Percentiles rank a stretch among this genome's conserved stretches.
phyloP scores from a whole-genome alignment of 1,284 basidiomycete species.

The Coriolopsis trogii region DNA sequence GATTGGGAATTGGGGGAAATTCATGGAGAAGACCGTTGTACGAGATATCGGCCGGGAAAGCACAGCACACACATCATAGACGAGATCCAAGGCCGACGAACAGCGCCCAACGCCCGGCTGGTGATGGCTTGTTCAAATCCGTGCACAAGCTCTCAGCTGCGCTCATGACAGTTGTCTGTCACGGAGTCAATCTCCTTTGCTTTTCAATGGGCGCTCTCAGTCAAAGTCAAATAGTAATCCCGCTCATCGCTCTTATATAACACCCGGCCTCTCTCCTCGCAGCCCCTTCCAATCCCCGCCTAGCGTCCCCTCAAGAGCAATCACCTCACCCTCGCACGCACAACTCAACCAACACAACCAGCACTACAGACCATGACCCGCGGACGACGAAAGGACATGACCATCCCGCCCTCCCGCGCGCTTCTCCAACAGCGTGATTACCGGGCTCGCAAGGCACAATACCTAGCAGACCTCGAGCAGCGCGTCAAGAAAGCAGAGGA shows the following conservation, averaged over 20 bases:
- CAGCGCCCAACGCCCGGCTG: slow-evolving; percentile 21
- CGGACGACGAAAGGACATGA: slow-evolving; percentile 65
- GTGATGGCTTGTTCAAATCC: slow-evolving; percentile 14
- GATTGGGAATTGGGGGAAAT: slow-evolving; percentile 1
- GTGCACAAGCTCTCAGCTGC: slow-evolving; percentile 5
- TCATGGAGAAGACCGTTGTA: background rate
- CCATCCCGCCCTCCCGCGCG: slow-evolving; percentile 45
- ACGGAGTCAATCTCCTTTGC: slow-evolving; percentile 21
- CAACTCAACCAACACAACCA: background rate
- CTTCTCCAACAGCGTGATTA: slow-evolving; percentile 64
- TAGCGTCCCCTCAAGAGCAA: background rate
- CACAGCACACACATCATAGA: too few relatives aligned
- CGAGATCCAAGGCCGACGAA: slow-evolving; percentile 2
- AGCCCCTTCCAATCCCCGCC: background rate
- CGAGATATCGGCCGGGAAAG: slow-evolving; percentile 9
- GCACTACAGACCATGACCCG: slow-evolving; percentile 48
- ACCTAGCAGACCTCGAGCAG: slow-evolving; percentile 58
- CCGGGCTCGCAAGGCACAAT: slow-evolving; percentile 60
- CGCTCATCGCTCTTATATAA: slow-evolving; percentile 16
- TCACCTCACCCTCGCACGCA: background rate
- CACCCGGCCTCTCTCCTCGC: slow-evolving; percentile 4
- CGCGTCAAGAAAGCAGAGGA: slow-evolving; percentile 53
- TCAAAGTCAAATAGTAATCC: slow-evolving; percentile 23
- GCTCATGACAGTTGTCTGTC: slow-evolving; percentile 14
- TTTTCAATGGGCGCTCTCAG: slow-evolving; percentile 15